A percentile compares a stretch with the other conserved stretches of the same genome.
phyloP scores from a whole-genome alignment of 1,139 yeast genomes.

The Pichia sorboxylosa region DNA sequence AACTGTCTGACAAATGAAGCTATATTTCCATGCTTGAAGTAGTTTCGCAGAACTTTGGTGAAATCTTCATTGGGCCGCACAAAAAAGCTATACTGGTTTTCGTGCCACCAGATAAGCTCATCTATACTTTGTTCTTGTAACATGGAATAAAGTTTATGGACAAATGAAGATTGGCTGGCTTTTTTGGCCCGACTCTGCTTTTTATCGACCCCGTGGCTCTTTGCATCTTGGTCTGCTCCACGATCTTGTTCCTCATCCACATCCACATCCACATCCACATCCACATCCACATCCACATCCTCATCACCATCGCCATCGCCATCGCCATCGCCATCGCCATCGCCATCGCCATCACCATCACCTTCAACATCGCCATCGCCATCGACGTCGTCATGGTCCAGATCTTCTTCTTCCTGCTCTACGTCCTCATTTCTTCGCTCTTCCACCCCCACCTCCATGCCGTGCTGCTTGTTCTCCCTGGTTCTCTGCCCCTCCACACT shows the following conservation, averaged over 20 bases:
- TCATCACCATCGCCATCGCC: background rate
- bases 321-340: background rate
- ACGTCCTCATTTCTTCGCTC: too few species aligned
- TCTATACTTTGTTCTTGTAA: conserved; percentile 39
- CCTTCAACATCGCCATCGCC: too few species aligned
- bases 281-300: background rate
- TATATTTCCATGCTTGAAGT: conserved; percentile 69
- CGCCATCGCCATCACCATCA: too few species aligned
- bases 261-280: background rate
- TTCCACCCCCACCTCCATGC: too few species aligned
- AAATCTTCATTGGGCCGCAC: conserved; percentile 57
- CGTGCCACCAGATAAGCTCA: conserved; percentile 69
- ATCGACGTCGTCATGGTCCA: too few species aligned
- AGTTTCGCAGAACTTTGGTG: conserved; percentile 49
- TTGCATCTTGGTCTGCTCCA: background rate
- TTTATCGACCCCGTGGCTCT: background rate
- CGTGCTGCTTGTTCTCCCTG: too few species aligned
- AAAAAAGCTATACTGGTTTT: conserved; percentile 46
- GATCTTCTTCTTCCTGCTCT: too few species aligned
- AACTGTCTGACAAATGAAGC: conserved; percentile 63
- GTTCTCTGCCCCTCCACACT: too few species aligned
- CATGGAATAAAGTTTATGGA: conserved; percentile 52
- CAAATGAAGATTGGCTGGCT: conserved; percentile 34
- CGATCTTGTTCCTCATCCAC: background rate
- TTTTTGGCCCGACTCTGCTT: conserved; percentile 1